Conservation (phyloP, 441 rosid genomes). For the Syzygium malaccense region DNA sequence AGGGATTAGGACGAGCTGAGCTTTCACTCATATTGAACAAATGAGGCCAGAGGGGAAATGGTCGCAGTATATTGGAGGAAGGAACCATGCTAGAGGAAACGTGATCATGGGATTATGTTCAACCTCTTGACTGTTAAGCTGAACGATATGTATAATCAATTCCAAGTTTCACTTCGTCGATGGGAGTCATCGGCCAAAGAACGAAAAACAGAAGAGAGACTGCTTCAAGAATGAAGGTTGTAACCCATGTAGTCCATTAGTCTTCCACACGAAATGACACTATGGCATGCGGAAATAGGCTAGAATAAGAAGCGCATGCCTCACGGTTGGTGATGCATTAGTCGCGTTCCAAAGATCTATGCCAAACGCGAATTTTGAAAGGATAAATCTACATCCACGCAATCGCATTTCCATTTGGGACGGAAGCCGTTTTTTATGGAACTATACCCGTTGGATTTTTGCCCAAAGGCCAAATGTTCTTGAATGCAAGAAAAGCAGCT, state of each 20-base stretch:
- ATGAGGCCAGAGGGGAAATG: not conserved
- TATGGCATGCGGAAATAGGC: not conserved
- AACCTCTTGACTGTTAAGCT: not conserved
- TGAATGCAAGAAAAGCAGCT: not conserved
- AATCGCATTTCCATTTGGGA: not conserved
- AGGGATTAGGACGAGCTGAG: not conserved
- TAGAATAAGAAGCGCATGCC: not conserved
- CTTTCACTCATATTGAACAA: not conserved
- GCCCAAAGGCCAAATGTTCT: not conserved
- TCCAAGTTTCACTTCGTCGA: not conserved
- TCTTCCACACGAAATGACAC: not conserved
- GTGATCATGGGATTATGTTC: not conserved
- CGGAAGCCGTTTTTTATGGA: not conserved
- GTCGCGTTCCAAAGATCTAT: not conserved
- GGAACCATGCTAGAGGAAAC: not conserved
- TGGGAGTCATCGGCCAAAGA: not conserved
- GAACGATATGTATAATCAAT: not conserved
- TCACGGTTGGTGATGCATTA: not conserved
- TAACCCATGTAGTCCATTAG: not conserved
- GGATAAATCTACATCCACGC: not conserved
- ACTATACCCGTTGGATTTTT: not conserved
- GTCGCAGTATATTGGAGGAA: not conserved
- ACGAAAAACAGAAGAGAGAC: not conserved
- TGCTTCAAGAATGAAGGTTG: not conserved
- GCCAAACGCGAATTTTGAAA: not conserved